phyloP scores from a whole-genome alignment of 768 basidiomycete species.

The Hortiboletus campestris region DNA sequence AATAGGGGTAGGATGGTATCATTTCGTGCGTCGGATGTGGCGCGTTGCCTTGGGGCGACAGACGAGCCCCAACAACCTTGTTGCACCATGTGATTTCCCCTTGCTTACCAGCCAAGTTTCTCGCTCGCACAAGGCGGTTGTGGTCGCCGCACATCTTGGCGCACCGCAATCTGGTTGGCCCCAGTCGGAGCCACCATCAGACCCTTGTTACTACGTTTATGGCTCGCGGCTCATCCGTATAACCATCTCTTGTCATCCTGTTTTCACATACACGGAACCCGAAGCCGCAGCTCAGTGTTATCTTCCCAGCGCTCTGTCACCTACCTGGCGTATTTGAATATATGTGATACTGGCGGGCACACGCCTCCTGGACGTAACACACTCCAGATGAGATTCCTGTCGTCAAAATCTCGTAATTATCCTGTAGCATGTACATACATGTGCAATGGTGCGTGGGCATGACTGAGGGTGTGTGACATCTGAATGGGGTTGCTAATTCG shows the following conservation, averaged over 20 bases:
- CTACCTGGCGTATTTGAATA: slow-evolving; percentile 3
- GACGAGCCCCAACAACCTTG: neutral
- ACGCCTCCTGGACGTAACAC: slow-evolving; percentile 17
- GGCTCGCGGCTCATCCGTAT: neutral
- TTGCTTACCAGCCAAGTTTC: neutral
- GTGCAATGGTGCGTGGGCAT: slow-evolving; percentile 8
- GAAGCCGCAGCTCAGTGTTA: neutral
- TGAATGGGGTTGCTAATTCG: slow-evolving; percentile 15
- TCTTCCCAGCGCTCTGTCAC: slow-evolving; percentile 8
- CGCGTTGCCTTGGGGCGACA: slow-evolving; percentile 5
- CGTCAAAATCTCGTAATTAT: slow-evolving; percentile 18
- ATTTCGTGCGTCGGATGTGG: slow-evolving; percentile 12
- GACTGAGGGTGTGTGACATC: slow-evolving; percentile 3
- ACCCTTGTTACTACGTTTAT: slow-evolving; percentile 3
- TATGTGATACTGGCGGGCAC: neutral
- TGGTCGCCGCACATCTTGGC: slow-evolving; percentile 4
- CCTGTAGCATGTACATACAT: slow-evolving; percentile 1
- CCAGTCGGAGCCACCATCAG: slow-evolving; percentile 10
- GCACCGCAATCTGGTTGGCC: slow-evolving; percentile 10
- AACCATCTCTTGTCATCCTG: slow-evolving; percentile 1
- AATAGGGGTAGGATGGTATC: neutral
- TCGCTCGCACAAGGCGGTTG: neutral
- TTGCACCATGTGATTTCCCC: neutral
- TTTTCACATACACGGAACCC: slow-evolving; percentile 11
- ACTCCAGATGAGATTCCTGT: neutral